Evolutionary conservation across 306 rosid genomes (phyloP), one percentile per base, ranked within the genome.

Genomic region (Dalbergia cultrata): DNA sequence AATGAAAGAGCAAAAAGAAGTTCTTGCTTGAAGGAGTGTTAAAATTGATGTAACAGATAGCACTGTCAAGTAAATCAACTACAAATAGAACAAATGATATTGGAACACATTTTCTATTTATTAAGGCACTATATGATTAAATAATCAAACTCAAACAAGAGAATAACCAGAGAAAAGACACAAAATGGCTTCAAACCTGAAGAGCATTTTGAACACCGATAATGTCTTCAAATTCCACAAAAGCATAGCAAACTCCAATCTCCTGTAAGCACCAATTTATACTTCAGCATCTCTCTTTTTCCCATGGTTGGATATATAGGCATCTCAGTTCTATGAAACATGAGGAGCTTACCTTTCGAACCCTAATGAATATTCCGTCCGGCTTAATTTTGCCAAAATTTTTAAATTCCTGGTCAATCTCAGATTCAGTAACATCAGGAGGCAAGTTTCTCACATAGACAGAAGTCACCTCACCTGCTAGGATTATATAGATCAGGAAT

Each of bases 181-280:
- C 26, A 54, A 44, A 63, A 64, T 14, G 64, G 31, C 2, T 33
- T 41, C 70, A 85, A 77, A 93, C 99, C 99, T 91, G 89, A 50
- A 95, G 94, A 2, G 98, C 94, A 77, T 85, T 91, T 86, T 91
- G 97, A 77, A 93, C 96, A 8, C 99, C 91, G 61, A 49, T 7
- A 60, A 93, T 78, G 84, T 95, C 99, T 87, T 95, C 99, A 37
- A 89, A 95, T 87, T 95, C 99, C 70, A 95, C 99, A 81, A 95
- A 91, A 60, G 98, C 99, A 73, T 93, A 91, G 87, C 99, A 95
- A 63, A 91, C 96, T 80, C 98, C 98, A 72, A 95, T 87, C 80
- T 95, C 99, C 99, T 95, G 96, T n/a, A 77, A 37, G 58, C 33
- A 72, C 31, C 67, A 83, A 76, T 52, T 69, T 78, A 77, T 72